Evolutionary conservation across 2,329 filamentous ascomycete genomes (phyloP).

Genomic region (Lanzia echinophila): DNA sequence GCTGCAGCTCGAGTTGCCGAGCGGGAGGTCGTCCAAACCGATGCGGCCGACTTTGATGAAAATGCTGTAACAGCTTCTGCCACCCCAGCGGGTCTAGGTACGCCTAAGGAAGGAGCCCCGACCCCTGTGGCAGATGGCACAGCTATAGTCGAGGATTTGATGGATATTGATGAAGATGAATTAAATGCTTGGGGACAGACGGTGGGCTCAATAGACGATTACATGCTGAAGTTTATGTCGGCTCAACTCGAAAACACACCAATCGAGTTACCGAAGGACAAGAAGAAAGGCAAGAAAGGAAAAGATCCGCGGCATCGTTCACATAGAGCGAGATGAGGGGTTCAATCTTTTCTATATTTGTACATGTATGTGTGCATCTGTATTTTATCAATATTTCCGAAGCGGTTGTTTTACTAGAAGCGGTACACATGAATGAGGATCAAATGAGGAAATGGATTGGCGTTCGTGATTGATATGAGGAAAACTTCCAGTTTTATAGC

Average conservation of each 20-base stretch:
- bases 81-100: slow-evolving; percentile 25
- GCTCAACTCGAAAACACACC: slow-evolving; percentile 52
- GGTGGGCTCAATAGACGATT: slow-evolving; percentile 63
- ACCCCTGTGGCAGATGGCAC: slow-evolving; percentile 38
- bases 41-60: slow-evolving; percentile 79
- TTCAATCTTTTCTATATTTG: not conserved
- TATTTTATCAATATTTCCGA: slow-evolving; percentile 5
- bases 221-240: slow-evolving; percentile 65
- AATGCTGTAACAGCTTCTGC: slow-evolving; percentile 36
- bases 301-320: slow-evolving; percentile 26
- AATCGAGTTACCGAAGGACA: slow-evolving; percentile 57
- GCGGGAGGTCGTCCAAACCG: slow-evolving; percentile 76
- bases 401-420: slow-evolving; percentile 12
- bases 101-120: slow-evolving; percentile 22
- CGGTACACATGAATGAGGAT: slow-evolving; percentile 18
- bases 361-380: not conserved
- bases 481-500: not conserved
- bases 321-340: slow-evolving; percentile 27
- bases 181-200: slow-evolving; percentile 52
- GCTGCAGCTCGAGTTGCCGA: slow-evolving; percentile 80
- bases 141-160: slow-evolving; percentile 17
- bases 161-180: slow-evolving; percentile 32
- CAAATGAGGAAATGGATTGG: not conserved
- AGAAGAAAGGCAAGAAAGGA: slow-evolving; percentile 51
- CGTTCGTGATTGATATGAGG: not conserved